Evolutionary conservation across 257 asterid species (phyloP).

Genomic region (Ilex aquifolium): DNA sequence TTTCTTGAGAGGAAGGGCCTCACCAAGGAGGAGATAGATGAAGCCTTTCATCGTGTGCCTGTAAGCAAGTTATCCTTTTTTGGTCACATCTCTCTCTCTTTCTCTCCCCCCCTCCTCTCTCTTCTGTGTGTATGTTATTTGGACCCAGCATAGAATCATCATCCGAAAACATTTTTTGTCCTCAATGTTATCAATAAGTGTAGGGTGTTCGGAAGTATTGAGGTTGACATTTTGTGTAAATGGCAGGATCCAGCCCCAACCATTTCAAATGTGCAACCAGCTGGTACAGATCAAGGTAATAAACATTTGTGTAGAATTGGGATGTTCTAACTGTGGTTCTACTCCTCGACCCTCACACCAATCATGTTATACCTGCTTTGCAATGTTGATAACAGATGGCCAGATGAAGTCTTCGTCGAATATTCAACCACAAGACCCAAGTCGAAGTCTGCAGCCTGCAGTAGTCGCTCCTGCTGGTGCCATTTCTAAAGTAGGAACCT

Average conservation of each 20-base stretch:
- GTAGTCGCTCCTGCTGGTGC: constrained; percentile 36
- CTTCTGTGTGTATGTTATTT: too few relatives aligned
- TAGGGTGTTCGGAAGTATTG: not conserved
- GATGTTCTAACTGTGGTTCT: not conserved
- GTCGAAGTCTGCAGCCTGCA: constrained; percentile 45
- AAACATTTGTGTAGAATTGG: not conserved
- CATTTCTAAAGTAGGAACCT: constrained; percentile 38
- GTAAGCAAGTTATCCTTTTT: constrained; percentile 25
- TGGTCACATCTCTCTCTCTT: not conserved
- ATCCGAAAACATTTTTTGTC: too few relatives aligned
- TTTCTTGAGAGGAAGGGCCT: constrained; percentile 99
- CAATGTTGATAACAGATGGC: constrained; percentile 43
- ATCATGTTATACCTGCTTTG: constrained; percentile 13
- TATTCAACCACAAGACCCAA: constrained; percentile 45
- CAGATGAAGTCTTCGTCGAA: constrained; percentile 40
- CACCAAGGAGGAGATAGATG: constrained; percentile 98
- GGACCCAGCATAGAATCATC: too few relatives aligned
- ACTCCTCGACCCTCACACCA: not conserved
- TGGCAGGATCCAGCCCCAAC: constrained; percentile 72
- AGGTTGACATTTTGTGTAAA: not conserved
- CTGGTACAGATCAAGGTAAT: constrained; percentile 57
- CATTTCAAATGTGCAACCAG: constrained; percentile 45
- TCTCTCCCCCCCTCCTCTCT: too few relatives aligned
- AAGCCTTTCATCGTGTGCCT: constrained; percentile 95
- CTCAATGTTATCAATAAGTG: too few relatives aligned